Evolutionary conservation across 2,329 filamentous ascomycete species (phyloP).

Genomic region (Aspergillus hiratsukae): DNA sequence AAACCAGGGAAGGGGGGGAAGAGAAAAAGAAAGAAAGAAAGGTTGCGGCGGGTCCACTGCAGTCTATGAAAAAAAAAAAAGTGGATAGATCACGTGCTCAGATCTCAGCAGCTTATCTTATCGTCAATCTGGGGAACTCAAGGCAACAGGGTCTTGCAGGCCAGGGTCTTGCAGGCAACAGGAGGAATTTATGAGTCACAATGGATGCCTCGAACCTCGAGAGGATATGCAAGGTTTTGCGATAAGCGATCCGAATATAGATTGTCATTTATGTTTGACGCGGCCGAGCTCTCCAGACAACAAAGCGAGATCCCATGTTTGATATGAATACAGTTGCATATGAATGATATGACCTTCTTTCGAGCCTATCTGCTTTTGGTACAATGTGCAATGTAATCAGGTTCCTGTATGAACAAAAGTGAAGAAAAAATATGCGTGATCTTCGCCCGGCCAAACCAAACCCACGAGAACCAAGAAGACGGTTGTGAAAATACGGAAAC

Average conservation of each 20-base stretch:
- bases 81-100: background rate
- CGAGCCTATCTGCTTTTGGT: slow-evolving; percentile 20
- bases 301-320: background rate
- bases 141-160: too few species aligned
- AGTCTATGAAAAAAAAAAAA: slow-evolving; percentile 7
- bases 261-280: too few species aligned
- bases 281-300: too few species aligned
- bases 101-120: background rate
- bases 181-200: background rate
- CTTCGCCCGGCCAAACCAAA: slow-evolving; percentile 7
- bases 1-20: slow-evolving; percentile 16
- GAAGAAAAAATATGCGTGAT: slow-evolving; percentile 2
- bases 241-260: too few species aligned
- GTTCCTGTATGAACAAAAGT: slow-evolving; percentile 7
- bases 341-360: background rate
- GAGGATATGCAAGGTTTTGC: background rate
- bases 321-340: background rate
- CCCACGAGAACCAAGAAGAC: slow-evolving; percentile 2
- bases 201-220: background rate
- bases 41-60: background rate
- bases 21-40: slow-evolving; percentile 11
- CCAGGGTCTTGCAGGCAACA: background rate
- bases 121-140: background rate
- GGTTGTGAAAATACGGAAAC: slow-evolving; percentile 17
- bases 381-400: slow-evolving; percentile 15